Percentiles rank a stretch among this genome's conserved stretches.
These are phyloP conservation scores for Taphrina wiesneri DNA, from an alignment of 1,139 yeast genomes.

Conservation along the genomic window DNA sequence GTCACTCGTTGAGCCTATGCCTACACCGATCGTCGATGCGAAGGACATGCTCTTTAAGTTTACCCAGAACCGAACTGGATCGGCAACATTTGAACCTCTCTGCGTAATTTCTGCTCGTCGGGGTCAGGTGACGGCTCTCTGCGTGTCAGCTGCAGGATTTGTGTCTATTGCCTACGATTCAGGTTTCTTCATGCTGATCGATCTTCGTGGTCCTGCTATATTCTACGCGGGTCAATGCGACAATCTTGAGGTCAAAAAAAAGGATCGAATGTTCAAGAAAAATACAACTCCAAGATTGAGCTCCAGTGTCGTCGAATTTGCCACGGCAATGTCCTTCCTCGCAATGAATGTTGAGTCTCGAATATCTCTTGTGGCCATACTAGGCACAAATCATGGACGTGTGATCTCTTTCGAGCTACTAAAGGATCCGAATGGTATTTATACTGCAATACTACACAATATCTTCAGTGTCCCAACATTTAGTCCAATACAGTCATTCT, in stretches of 20 bases:
- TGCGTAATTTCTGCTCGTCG: slow-evolving; percentile 15
- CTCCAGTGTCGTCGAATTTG: slow-evolving; percentile 46
- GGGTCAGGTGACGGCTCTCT: slow-evolving; percentile 15
- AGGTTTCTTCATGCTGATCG: slow-evolving; percentile 75
- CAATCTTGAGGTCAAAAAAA: slow-evolving; percentile 28
- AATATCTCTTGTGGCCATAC: slow-evolving; percentile 61
- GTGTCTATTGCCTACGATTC: slow-evolving; percentile 73
- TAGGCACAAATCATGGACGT: slow-evolving; percentile 82
- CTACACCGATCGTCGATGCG: slow-evolving; percentile 10
- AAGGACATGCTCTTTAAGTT: slow-evolving; percentile 10
- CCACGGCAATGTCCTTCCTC: slow-evolving; percentile 8
- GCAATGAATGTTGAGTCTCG: slow-evolving; percentile 46
- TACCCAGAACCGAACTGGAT: background rate
- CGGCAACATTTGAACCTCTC: slow-evolving; percentile 39
- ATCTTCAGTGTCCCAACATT: background rate
- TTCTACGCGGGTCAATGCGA: slow-evolving; percentile 55
- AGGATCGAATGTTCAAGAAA: slow-evolving; percentile 40
- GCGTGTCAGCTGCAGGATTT: slow-evolving; percentile 19
- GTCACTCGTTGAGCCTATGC: slow-evolving; percentile 24
- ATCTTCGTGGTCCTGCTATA: slow-evolving; percentile 81
- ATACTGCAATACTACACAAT: slow-evolving; percentile 48
- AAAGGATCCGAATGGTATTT: slow-evolving; percentile 72
- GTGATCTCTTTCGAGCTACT: slow-evolving; percentile 64
- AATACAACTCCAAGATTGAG: slow-evolving; percentile 71
- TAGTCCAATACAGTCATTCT: background rate